Percentiles rank a stretch among this genome's conserved stretches.
These are phyloP conservation scores for Phytophthora constricta DNA, from an alignment of 352 stramenopile genomes.

Conservation along the genomic window DNA sequence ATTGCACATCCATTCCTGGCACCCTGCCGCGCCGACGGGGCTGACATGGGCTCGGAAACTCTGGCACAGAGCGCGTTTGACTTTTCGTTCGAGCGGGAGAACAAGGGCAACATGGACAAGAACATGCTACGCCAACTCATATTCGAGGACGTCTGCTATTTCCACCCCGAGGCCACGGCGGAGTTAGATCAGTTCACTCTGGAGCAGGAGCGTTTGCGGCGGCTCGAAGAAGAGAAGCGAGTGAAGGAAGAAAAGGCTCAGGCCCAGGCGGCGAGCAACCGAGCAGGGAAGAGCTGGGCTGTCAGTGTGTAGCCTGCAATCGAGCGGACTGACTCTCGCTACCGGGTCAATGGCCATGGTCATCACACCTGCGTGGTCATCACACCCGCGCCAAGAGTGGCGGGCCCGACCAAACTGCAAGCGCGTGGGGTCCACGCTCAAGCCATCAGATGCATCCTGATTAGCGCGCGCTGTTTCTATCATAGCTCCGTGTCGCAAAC, in stretches of 20 bases:
- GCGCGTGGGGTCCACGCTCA: too few relatives aligned
- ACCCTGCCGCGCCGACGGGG: conserved; percentile 59
- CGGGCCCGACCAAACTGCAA: not conserved
- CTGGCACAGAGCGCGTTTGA: conserved; percentile 63
- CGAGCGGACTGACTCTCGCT: too few relatives aligned
- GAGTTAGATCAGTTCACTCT: conserved; percentile 63
- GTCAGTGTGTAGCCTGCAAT: conserved; percentile 35
- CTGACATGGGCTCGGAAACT: conserved; percentile 46
- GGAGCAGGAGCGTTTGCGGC: conserved; percentile 54
- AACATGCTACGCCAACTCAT: conserved; percentile 80
- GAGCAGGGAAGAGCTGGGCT: conserved; percentile 28
- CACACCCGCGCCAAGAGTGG: not conserved
- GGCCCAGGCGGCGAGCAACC: conserved; percentile 7
- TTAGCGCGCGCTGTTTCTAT: too few relatives aligned
- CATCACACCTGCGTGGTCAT: not conserved
- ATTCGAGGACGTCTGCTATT: conserved; percentile 88
- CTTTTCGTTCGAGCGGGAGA: conserved; percentile 84
- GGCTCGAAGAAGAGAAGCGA: conserved; percentile 34
- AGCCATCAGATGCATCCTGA: too few relatives aligned
- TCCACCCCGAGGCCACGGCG: conserved; percentile 71
- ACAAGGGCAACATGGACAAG: conserved; percentile 72
- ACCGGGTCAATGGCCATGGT: too few relatives aligned
- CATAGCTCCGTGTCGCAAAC: not conserved
- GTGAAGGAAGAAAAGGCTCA: conserved; percentile 32
- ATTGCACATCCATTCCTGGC: conserved; percentile 83